Evolutionary conservation across 106 monocot species (phyloP), one percentile per base, ranked within the genome.

Genomic region (Posidonia australis): DNA sequence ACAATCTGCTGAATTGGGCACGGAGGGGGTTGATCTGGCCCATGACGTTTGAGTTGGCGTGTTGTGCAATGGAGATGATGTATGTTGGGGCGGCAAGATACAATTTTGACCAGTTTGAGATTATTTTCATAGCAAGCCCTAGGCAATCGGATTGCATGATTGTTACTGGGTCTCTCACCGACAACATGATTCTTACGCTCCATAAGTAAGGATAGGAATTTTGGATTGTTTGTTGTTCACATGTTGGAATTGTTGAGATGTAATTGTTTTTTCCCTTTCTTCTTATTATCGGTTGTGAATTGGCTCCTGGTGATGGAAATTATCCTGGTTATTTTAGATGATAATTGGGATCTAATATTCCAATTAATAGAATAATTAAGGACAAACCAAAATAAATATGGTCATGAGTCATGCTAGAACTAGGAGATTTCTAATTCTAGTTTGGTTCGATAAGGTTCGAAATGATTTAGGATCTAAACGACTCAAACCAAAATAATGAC

Each of bases 21-120:
- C 84, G 96, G 18, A 70, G 84, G 0, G 96, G 96, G 0, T 98
- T 66, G 27, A 67, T 74, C 74, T 74, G 74, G 74, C 74, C 74
- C 2, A 74, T 74, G 74, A 74, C 74, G 44, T 98, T 98, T 68
- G 96, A 90, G 9, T 83, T 98, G 30, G 96, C 96, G 0, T 98
- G 96, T 74, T 98, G 96, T 65, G 96, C 90, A 10, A 90, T 98
- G 12, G 96, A 98, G 87, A 98, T 98, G 96, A 98, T 98, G 96
- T 90, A 98, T 68, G 67, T 90, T 1, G 90, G 96, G 1, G 96
- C 96, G 3, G 68, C 90, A 1, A 75, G 96, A 18, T 98, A 98
- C 70, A 90, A 98, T 74, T 75, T 98, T 29, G 96, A 98, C 67
- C 80, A 90, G 0, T 98, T 98, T 47, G 96, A 90, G 9, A 85